phyloP scores from a whole-genome alignment of 176 grass and related monocot genomes.

The Themeda triandra region DNA sequence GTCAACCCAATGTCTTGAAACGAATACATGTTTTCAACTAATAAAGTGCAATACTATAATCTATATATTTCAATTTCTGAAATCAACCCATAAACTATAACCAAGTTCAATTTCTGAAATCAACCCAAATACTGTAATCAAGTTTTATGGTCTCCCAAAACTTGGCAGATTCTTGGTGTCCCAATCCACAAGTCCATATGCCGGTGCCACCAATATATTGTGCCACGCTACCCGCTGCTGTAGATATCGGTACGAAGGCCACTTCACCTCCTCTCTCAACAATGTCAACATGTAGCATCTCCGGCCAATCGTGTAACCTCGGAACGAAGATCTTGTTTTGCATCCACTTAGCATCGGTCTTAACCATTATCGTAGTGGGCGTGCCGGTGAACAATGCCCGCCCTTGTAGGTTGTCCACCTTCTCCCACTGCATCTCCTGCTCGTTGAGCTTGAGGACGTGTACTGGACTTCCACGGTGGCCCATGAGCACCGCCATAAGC shows the following conservation, averaged over 20 bases:
- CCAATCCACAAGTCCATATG: neutral
- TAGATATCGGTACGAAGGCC: neutral
- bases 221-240: too few species aligned
- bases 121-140: neutral
- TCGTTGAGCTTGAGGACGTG: neutral
- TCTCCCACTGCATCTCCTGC: neutral
- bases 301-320: neutral
- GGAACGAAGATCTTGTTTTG: neutral
- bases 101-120: neutral
- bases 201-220: neutral
- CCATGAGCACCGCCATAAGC: neutral
- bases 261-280: neutral
- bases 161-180: accelerated
- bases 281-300: neutral
- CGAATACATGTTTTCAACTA: too few species aligned
- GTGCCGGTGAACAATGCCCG: neutral
- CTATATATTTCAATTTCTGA: neutral
- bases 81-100: too few species aligned
- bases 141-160: constrained; percentile 3
- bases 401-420: neutral
- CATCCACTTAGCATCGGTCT: neutral
- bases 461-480: neutral
- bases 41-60: too few species aligned
- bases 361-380: neutral
- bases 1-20: neutral